Evolutionary conservation across 208 protist genomes (phyloP).

Genomic region (Spongospora subterranea): DNA sequence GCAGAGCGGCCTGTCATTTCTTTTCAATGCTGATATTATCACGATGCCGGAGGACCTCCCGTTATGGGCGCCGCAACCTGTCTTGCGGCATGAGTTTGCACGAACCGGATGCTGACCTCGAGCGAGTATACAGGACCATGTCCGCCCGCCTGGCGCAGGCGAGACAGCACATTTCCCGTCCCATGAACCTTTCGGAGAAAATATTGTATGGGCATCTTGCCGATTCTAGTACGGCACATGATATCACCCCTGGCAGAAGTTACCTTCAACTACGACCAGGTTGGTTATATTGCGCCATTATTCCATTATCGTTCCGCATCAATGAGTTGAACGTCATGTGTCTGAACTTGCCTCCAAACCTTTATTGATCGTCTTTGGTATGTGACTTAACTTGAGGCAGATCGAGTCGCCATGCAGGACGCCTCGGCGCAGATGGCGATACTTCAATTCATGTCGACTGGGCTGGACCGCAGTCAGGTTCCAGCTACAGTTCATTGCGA

Average conservation of each 20-base stretch:
- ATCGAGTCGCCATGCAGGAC: conserved; percentile 84
- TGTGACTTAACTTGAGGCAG: conserved; percentile 41
- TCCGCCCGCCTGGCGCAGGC: conserved; percentile 50
- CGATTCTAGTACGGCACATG: conserved; percentile 70
- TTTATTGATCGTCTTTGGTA: neutral
- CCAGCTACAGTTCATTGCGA: conserved; percentile 86
- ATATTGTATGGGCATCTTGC: conserved; percentile 81
- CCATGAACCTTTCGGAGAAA: conserved; percentile 82
- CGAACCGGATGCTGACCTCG: conserved; percentile 4
- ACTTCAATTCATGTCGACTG: conserved; percentile 83
- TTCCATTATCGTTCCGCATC: neutral
- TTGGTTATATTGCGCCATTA: neutral
- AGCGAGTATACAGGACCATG: conserved; percentile 37
- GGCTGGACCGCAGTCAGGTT: conserved; percentile 76
- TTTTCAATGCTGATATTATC: too few relatives aligned
- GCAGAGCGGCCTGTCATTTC: too few relatives aligned
- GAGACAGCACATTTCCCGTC: conserved; percentile 64
- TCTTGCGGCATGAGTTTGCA: neutral
- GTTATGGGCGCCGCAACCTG: too few relatives aligned
- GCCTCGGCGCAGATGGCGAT: conserved; percentile 85
- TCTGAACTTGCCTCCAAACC: neutral
- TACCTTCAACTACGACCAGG: conserved; percentile 81
- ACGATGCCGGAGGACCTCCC: too few relatives aligned
- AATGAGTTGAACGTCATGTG: neutral
- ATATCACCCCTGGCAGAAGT: conserved; percentile 77